A percentile compares a stretch with the other conserved stretches of the same genome.
Evolutionary conservation across 305 asterid species (phyloP).

Genomic region (Andrographis paniculata): DNA sequence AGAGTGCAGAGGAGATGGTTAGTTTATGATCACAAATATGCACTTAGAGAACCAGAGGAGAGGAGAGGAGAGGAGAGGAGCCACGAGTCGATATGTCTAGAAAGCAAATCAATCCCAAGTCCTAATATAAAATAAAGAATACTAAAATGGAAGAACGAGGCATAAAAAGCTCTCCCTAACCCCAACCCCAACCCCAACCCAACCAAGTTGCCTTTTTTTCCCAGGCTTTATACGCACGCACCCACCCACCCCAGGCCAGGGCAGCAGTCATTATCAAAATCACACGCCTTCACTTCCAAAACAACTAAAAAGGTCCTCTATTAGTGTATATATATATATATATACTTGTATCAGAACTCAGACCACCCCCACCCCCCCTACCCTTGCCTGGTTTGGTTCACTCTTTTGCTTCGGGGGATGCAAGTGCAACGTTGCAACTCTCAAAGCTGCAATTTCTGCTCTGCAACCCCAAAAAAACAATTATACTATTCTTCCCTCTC

Average conservation of each 20-base stretch:
- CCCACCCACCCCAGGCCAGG: too few relatives aligned
- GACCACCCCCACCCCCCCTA: too few relatives aligned
- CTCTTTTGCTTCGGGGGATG: slow-evolving; percentile 59
- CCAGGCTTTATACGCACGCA: slow-evolving; percentile 15
- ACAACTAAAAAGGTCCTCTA: slow-evolving; percentile 31
- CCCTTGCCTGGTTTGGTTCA: too few relatives aligned
- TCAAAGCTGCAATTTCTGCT: slow-evolving; percentile 50
- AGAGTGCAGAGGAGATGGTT: not conserved
- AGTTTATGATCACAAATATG: too few relatives aligned
- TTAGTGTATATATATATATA: slow-evolving; percentile 23
- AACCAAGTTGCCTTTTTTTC: slow-evolving; percentile 35
- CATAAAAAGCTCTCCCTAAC: slow-evolving; percentile 17
- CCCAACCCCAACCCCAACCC: too few relatives aligned
- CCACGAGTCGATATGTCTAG: too few relatives aligned
- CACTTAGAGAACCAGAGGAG: too few relatives aligned
- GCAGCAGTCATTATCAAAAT: slow-evolving; percentile 1
- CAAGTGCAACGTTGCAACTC: slow-evolving; percentile 47
- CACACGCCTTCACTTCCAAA: slow-evolving; percentile 27
- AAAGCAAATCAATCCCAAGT: too few relatives aligned
- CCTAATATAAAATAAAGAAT: not conserved
- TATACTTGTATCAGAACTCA: not conserved
- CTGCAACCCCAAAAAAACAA: slow-evolving; percentile 7
- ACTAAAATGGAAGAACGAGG: slow-evolving; percentile 5
- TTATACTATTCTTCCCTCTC: slow-evolving; percentile 18
- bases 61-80: too few relatives aligned